Conservation (phyloP, 2,329 filamentous ascomycete genomes). For the Fusarium duplospermum region DNA sequence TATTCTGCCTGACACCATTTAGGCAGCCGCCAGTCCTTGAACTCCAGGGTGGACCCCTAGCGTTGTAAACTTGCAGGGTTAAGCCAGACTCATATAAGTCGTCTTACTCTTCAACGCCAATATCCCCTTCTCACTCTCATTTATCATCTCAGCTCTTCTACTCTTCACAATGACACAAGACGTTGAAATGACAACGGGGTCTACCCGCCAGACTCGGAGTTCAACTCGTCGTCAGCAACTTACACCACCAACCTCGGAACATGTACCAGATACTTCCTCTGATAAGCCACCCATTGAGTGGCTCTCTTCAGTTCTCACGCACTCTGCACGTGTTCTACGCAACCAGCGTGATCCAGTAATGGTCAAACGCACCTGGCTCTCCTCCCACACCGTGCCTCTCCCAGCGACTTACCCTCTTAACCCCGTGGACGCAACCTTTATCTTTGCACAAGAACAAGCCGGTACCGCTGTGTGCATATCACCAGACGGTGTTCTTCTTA, state of each 20-base stretch:
- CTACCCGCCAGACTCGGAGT: slow-evolving; percentile 28
- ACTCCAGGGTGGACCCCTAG: neutral
- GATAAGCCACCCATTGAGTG: slow-evolving; percentile 6
- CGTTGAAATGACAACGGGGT: neutral
- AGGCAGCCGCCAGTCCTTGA: slow-evolving; percentile 21
- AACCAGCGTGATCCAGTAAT: slow-evolving; percentile 10
- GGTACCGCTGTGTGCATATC: slow-evolving; percentile 64
- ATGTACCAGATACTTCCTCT: neutral
- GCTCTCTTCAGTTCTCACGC: neutral
- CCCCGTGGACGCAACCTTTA: slow-evolving; percentile 48
- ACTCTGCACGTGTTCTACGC: neutral
- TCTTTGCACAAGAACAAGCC: slow-evolving; percentile 62
- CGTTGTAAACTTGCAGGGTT: slow-evolving; percentile 1
- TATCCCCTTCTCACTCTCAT: neutral
- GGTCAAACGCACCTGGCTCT: slow-evolving; percentile 33
- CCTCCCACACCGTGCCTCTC: slow-evolving; percentile 30
- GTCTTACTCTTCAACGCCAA: neutral
- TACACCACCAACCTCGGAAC: neutral
- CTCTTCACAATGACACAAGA: slow-evolving; percentile 9
- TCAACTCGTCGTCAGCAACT: slow-evolving; percentile 10
- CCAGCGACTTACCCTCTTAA: slow-evolving; percentile 1
- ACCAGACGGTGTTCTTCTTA: slow-evolving; percentile 57
- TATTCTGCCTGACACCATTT: slow-evolving; percentile 16
- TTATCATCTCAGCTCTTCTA: neutral
- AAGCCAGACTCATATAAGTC: slow-evolving; percentile 4